Percentiles rank a stretch among this genome's conserved stretches.
Evolutionary conservation across 352 stramenopile genomes (phyloP).

Genomic region (Pythium chondricola): DNA sequence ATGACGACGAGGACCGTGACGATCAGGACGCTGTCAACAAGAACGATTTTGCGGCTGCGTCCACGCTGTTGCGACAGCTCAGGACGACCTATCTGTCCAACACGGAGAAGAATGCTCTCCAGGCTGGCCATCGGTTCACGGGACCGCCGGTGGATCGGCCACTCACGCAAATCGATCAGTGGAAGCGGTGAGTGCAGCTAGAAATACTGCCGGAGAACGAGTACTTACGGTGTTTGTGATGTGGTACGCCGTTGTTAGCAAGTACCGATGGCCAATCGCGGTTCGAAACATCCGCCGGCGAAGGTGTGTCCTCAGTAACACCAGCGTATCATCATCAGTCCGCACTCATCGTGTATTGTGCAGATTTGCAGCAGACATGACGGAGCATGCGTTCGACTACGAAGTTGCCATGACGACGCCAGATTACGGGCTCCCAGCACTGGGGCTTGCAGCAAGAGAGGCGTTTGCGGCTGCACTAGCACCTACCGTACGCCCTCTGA

Average conservation of each 20-base stretch:
- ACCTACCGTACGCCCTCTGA: conserved; percentile 13
- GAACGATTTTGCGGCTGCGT: conserved; percentile 1
- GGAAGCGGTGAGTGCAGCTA: conserved; percentile 17
- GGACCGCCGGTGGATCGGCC: conserved; percentile 17
- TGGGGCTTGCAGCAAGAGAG: neutral
- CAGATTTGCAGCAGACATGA: conserved; percentile 14
- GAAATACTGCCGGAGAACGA: neutral
- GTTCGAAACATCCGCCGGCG: conserved; percentile 50
- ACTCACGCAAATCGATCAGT: conserved; percentile 17
- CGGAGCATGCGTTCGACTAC: conserved; percentile 11
- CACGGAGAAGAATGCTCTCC: conserved; percentile 2
- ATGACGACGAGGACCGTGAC: neutral
- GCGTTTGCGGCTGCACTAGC: conserved; percentile 19
- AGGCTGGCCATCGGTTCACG: neutral
- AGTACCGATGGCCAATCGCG: conserved; percentile 73
- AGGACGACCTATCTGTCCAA: conserved; percentile 4
- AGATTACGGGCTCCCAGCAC: too few species aligned
- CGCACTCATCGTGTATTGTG: neutral
- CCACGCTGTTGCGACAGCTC: neutral
- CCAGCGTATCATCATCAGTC: too few species aligned
- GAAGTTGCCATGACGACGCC: neutral
- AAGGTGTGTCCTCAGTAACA: conserved; percentile 53
- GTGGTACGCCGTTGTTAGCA: too few species aligned
- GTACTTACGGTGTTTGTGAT: neutral
- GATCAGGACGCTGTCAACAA: neutral